phyloP scores from a whole-genome alignment of 352 stramenopile genomes.

The Phytophthora brassicae region DNA sequence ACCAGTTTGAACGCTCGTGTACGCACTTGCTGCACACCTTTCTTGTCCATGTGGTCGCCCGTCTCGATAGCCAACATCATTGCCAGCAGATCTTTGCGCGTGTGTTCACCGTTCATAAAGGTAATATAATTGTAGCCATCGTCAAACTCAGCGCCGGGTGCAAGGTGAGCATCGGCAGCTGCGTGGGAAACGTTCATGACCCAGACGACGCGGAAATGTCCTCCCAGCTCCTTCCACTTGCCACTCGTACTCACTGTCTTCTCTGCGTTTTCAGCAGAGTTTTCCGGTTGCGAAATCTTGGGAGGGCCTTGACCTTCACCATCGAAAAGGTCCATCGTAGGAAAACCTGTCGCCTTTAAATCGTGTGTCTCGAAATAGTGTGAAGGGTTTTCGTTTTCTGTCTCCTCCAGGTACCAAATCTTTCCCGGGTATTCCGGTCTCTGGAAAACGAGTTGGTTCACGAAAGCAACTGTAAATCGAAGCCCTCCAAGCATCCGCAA shows the following conservation, averaged over 20 bases:
- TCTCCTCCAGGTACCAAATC: constrained; percentile 67
- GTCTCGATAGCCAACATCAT: constrained; percentile 58
- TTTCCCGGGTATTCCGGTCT: constrained; percentile 56
- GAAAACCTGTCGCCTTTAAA: constrained; percentile 28
- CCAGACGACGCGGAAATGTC: constrained; percentile 64
- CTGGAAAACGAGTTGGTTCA: constrained; percentile 59
- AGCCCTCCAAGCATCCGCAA: constrained; percentile 58
- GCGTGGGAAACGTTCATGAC: constrained; percentile 66
- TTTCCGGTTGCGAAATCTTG: not conserved
- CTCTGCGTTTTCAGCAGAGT: not conserved
- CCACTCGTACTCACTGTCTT: constrained; percentile 1
- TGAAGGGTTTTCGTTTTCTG: constrained; percentile 14
- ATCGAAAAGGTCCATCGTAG: constrained; percentile 50
- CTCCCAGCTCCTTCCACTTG: constrained; percentile 51
- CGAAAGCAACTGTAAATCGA: constrained; percentile 66
- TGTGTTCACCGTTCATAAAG: constrained; percentile 40
- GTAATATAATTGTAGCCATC: constrained; percentile 72
- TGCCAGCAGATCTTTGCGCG: constrained; percentile 39
- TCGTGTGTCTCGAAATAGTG: constrained; percentile 48
- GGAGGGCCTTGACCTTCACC: constrained; percentile 30
- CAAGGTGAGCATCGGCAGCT: constrained; percentile 48
- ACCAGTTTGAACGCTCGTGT: constrained; percentile 63
- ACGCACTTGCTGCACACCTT: constrained; percentile 44
- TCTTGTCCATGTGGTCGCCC: constrained; percentile 48
- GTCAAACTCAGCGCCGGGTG: constrained; percentile 47